A percentile compares a stretch with the other conserved stretches of the same genome.
These are phyloP conservation scores for Cladosporium cucumerinum DNA, from an alignment of 2,329 filamentous ascomycete species.

Conservation along the genomic window DNA sequence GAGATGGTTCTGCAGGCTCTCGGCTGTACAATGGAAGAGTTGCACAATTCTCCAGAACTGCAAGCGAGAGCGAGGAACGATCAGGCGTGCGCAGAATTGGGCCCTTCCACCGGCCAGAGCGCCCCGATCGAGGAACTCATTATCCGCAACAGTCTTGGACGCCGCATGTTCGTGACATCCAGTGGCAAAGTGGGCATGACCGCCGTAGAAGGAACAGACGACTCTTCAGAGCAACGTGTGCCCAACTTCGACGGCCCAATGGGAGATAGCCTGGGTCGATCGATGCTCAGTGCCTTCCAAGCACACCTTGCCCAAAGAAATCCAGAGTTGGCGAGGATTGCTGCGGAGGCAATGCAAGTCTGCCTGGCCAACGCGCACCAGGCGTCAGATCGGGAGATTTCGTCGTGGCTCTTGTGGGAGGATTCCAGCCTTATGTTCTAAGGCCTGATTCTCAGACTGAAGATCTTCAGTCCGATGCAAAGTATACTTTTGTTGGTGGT, in stretches of 20 bases:
- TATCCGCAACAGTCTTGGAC: constrained; percentile 6
- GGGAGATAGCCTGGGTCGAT: background rate
- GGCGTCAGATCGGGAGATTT: constrained; percentile 10
- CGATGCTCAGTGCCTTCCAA: constrained; percentile 11
- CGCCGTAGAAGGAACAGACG: constrained; percentile 1
- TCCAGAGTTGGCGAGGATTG: background rate
- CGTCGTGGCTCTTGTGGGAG: constrained; percentile 15
- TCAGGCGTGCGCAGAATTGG: background rate
- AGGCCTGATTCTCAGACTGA: background rate
- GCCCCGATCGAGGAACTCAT: background rate
- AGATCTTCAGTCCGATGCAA: background rate
- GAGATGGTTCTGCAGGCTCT: constrained; percentile 10
- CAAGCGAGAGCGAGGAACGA: constrained; percentile 4
- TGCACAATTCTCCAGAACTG: background rate
- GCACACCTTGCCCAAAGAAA: background rate
- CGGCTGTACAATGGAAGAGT: constrained; percentile 11
- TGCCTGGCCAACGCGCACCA: constrained; percentile 9
- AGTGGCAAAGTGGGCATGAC: constrained; percentile 14
- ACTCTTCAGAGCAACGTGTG: background rate
- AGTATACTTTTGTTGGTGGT: constrained; percentile 12
- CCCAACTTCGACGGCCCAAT: constrained; percentile 1
- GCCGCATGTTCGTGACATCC: constrained; percentile 4
- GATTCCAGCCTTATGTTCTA: constrained; percentile 16
- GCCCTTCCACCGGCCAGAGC: background rate
- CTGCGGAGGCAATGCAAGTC: background rate